These are phyloP conservation scores for Actinomortierella ambigua DNA, from an alignment of 371 early-diverging fungal species.

Conservation along the genomic window DNA sequence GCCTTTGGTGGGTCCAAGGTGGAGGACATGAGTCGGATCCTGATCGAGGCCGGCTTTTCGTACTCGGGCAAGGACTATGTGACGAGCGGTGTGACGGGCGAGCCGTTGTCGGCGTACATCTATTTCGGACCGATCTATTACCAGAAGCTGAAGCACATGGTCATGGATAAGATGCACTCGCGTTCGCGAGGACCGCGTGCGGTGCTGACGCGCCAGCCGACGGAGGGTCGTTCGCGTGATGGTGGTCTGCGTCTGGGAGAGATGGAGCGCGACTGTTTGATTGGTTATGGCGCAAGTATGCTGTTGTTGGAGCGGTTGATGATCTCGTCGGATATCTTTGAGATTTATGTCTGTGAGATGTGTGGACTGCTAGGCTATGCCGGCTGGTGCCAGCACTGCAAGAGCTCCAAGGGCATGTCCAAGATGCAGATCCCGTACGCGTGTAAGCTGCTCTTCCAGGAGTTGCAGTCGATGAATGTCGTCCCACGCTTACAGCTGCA, in stretches of 20 bases:
- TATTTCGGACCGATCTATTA: slow-evolving; percentile 99
- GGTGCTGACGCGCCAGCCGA: slow-evolving; percentile 96
- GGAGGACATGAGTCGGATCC: slow-evolving; percentile 93
- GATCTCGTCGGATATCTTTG: slow-evolving; percentile 95
- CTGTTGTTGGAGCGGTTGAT: slow-evolving; percentile 95
- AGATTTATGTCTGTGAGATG: slow-evolving; percentile 88
- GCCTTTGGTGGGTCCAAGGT: slow-evolving; percentile 97
- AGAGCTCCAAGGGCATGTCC: slow-evolving; percentile 82
- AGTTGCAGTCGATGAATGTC: slow-evolving; percentile 97
- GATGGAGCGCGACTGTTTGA: slow-evolving; percentile 99
- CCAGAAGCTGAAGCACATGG: slow-evolving; percentile 99
- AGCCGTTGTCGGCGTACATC: slow-evolving; percentile 93
- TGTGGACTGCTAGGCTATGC: slow-evolving; percentile 96
- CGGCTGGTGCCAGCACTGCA: slow-evolving; percentile 97
- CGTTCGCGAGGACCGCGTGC: slow-evolving; percentile 96
- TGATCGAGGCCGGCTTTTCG: slow-evolving; percentile 95
- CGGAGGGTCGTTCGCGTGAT: slow-evolving; percentile 98
- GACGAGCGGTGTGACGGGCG: slow-evolving; percentile 94
- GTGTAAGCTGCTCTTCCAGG: slow-evolving; percentile 95
- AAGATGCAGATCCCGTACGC: slow-evolving; percentile 98
- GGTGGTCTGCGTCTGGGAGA: slow-evolving; percentile 99
- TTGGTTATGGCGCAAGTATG: slow-evolving; percentile 97
- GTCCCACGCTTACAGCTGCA: slow-evolving; percentile 70
- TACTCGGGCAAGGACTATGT: slow-evolving; percentile 99
- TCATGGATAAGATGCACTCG: slow-evolving; percentile 99